These are phyloP conservation scores for Lasiodiplodia theobromae DNA, from an alignment of 2,329 filamentous ascomycete species.

Conservation along the genomic window DNA sequence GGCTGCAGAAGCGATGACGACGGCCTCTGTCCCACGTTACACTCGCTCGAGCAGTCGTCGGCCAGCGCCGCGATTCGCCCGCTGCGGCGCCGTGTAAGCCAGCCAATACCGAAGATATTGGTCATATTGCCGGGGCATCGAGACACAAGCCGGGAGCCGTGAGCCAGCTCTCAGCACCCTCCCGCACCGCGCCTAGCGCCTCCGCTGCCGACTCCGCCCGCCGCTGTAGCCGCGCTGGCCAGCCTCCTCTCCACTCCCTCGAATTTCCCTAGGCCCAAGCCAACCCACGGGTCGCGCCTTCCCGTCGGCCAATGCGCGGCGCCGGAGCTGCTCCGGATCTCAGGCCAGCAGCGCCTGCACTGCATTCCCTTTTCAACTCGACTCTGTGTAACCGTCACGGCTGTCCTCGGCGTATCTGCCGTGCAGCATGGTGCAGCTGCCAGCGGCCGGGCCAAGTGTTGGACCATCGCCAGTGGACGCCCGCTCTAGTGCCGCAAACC, in stretches of 20 bases:
- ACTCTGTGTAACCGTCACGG: slow-evolving; percentile 8
- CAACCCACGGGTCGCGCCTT: not conserved
- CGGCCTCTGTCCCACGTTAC: slow-evolving; percentile 13
- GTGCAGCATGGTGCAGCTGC: not conserved
- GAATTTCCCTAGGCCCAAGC: not conserved
- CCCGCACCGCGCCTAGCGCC: not conserved
- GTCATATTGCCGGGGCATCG: not conserved
- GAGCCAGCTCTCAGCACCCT: no score
- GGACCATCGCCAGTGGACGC: not conserved
- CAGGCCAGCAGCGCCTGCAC: slow-evolving; percentile 17
- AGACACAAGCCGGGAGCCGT: not conserved
- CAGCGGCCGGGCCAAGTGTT: not conserved
- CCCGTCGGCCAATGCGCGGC: slow-evolving; percentile 6
- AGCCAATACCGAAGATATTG: slow-evolving; percentile 6
- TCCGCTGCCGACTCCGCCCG: slow-evolving; percentile 16
- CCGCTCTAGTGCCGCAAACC: not conserved
- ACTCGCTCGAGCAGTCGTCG: not conserved
- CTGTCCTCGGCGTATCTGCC: slow-evolving; percentile 11
- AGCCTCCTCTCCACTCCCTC: slow-evolving; percentile 4
- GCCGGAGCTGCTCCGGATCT: not conserved
- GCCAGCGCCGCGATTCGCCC: not conserved
- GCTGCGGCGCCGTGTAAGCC: not conserved
- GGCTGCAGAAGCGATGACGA: slow-evolving; percentile 17
- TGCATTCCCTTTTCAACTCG: slow-evolving; percentile 11
- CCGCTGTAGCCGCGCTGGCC: not conserved